Conservation (phyloP, 2,329 filamentous ascomycete species). For the Thielaviopsis euricoi region DNA sequence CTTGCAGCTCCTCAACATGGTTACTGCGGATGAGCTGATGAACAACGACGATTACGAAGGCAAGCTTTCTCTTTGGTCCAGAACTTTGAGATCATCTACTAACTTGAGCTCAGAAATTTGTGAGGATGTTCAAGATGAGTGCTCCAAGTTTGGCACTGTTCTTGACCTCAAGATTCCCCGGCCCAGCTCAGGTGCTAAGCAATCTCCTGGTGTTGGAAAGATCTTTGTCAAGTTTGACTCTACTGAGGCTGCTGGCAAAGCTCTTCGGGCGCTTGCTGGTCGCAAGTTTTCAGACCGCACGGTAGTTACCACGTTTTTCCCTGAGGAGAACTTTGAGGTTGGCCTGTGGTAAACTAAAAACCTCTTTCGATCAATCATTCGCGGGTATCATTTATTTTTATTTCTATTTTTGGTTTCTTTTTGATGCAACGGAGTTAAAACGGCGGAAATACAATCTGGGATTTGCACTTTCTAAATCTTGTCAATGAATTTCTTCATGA, state of each 20-base stretch:
- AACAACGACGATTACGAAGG: conserved; percentile 93
- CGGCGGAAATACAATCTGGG: conserved; percentile 1
- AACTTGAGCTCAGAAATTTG: conserved; percentile 59
- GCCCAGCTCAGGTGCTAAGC: conserved; percentile 64
- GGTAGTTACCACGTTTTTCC: conserved; percentile 91
- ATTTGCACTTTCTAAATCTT: not conserved
- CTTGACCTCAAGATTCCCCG: conserved; percentile 85
- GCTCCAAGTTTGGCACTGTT: conserved; percentile 74
- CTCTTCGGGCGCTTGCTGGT: conserved; percentile 76
- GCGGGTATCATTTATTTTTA: not conserved
- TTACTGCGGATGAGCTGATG: conserved; percentile 85
- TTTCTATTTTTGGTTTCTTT: conserved; percentile 2
- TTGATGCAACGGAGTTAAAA: conserved; percentile 7
- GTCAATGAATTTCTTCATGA: not conserved
- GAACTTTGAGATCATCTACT: conserved; percentile 16
- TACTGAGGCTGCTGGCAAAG: conserved; percentile 62
- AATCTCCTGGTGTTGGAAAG: conserved; percentile 84
- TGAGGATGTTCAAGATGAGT: conserved; percentile 88
- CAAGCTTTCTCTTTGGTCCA: conserved; percentile 23
- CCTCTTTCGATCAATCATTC: not conserved
- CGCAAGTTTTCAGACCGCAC: conserved; percentile 93
- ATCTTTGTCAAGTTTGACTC: conserved; percentile 91
- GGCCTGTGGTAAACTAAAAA: conserved; percentile 56
- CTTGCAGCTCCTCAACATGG: conserved; percentile 93
- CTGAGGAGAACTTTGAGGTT: conserved; percentile 94